Evolutionary conservation across 2,329 filamentous ascomycete genomes (phyloP).

Genomic region (Penicillium brevicompactum): DNA sequence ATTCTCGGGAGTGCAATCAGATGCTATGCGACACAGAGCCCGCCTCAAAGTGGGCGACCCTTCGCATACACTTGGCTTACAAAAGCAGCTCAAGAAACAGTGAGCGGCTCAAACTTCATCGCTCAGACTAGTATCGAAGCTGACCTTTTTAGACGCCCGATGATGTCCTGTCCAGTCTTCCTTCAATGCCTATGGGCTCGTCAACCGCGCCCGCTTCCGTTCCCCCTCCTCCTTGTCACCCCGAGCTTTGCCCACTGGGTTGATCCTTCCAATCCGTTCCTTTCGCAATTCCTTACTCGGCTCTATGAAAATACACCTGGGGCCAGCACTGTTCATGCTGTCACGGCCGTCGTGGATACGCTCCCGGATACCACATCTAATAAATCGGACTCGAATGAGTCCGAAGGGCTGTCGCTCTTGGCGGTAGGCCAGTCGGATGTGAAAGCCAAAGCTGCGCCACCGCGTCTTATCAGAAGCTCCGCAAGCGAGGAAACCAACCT

Average conservation of each 20-base stretch:
- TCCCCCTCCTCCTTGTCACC: slow-evolving; percentile 41
- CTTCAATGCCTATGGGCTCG: slow-evolving; percentile 16
- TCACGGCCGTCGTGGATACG: slow-evolving; percentile 42
- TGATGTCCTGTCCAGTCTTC: slow-evolving; percentile 33
- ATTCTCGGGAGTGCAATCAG: slow-evolving; percentile 10
- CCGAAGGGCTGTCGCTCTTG: slow-evolving; percentile 40
- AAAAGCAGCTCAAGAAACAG: slow-evolving; percentile 31
- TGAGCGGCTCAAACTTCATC: slow-evolving; percentile 16
- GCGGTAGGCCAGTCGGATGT: slow-evolving; percentile 28
- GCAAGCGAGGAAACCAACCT: slow-evolving; percentile 36
- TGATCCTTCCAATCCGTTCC: slow-evolving; percentile 32
- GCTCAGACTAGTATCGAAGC: background rate
- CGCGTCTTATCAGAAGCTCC: slow-evolving; percentile 32
- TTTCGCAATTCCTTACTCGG: slow-evolving; percentile 32
- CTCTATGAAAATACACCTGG: slow-evolving; percentile 23
- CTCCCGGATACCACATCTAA: slow-evolving; percentile 26
- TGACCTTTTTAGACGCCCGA: slow-evolving; percentile 27
- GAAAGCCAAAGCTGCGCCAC: slow-evolving; percentile 31
- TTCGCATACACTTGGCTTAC: slow-evolving; percentile 39
- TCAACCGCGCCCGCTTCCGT: slow-evolving; percentile 20
- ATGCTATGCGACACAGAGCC: slow-evolving; percentile 20
- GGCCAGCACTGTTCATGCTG: slow-evolving; percentile 25
- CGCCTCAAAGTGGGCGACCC: slow-evolving; percentile 3
- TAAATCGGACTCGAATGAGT: slow-evolving; percentile 17
- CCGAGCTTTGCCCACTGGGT: slow-evolving; percentile 42